Percentiles rank a stretch among this genome's conserved stretches.
Conservation (phyloP, 2,329 filamentous ascomycete species). For the Hirsutella thompsonii region DNA sequence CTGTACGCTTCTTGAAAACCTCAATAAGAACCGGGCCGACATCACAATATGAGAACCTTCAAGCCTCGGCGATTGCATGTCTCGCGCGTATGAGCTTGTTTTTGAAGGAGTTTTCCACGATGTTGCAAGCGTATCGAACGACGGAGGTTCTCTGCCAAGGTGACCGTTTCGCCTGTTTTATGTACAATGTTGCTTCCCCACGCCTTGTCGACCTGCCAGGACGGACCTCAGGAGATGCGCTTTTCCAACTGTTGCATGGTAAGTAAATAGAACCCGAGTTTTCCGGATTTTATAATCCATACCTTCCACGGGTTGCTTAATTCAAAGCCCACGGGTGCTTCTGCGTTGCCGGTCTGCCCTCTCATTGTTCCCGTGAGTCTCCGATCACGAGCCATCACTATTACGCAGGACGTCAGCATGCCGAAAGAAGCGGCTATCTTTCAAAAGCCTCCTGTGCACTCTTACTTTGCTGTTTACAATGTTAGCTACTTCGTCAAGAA, state of each 20-base stretch:
- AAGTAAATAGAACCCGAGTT: neutral
- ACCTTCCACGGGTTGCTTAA: conserved; percentile 53
- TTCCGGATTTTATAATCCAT: conserved; percentile 12
- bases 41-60: conserved; percentile 33
- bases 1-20: conserved; percentile 73
- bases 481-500: conserved; percentile 13
- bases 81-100: no score
- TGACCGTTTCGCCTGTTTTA: conserved; percentile 4
- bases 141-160: no score
- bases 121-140: no score
- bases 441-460: neutral
- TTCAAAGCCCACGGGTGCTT: conserved; percentile 47
- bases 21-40: conserved; percentile 67
- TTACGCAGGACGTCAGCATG: conserved; percentile 2
- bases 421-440: neutral
- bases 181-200: conserved; percentile 6
- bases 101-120: no score
- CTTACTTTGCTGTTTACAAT: conserved; percentile 39
- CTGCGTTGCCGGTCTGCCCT: conserved; percentile 42
- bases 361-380: conserved; percentile 45
- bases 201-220: neutral
- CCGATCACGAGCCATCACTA: conserved; percentile 54
- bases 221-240: conserved; percentile 8
- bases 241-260: conserved; percentile 33
- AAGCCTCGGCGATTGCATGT: no score